phyloP scores from a whole-genome alignment of 352 stramenopile species.

The Phytophthora brassicae region DNA sequence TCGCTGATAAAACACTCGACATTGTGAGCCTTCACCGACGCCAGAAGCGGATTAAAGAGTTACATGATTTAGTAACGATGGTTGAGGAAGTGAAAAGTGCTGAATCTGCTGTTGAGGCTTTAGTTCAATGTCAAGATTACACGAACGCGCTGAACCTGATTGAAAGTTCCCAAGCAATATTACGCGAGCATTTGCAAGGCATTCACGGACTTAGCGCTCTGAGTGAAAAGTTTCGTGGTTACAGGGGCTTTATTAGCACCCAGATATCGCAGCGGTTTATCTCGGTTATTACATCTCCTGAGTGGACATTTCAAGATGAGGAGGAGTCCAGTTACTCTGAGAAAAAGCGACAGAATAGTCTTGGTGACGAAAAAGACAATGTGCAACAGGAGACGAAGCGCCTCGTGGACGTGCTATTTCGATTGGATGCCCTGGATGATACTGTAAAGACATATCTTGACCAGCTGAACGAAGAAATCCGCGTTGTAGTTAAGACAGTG shows the following conservation, averaged over 20 bases:
- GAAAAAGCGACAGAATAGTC: constrained; percentile 24
- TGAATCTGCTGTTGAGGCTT: constrained; percentile 77
- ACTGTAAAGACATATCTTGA: constrained; percentile 77
- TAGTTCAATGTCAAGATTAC: constrained; percentile 87
- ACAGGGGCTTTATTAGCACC: constrained; percentile 65
- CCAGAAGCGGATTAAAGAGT: constrained; percentile 79
- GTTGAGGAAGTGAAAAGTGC: constrained; percentile 86
- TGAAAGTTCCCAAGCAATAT: constrained; percentile 63
- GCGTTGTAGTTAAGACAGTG: constrained; percentile 86
- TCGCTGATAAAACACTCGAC: constrained; percentile 84
- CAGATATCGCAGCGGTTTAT: constrained; percentile 86
- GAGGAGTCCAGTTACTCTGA: constrained; percentile 24
- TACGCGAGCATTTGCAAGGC: constrained; percentile 72
- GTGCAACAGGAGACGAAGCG: constrained; percentile 48
- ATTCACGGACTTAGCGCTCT: constrained; percentile 78
- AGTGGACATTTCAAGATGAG: constrained; percentile 82
- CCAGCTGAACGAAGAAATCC: constrained; percentile 86
- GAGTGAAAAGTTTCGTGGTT: constrained; percentile 76
- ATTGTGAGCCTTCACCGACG: constrained; percentile 85
- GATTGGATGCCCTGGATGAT: constrained; percentile 67
- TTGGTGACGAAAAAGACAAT: constrained; percentile 37
- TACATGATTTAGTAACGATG: constrained; percentile 82
- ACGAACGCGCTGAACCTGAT: constrained; percentile 79
- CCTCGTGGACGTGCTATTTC: constrained; percentile 74
- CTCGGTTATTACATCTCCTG: constrained; percentile 71